Base-by-base conservation (phyloP, 495 filamentous ascomycete species). In the Corynascus novoguineensis region DNA sequence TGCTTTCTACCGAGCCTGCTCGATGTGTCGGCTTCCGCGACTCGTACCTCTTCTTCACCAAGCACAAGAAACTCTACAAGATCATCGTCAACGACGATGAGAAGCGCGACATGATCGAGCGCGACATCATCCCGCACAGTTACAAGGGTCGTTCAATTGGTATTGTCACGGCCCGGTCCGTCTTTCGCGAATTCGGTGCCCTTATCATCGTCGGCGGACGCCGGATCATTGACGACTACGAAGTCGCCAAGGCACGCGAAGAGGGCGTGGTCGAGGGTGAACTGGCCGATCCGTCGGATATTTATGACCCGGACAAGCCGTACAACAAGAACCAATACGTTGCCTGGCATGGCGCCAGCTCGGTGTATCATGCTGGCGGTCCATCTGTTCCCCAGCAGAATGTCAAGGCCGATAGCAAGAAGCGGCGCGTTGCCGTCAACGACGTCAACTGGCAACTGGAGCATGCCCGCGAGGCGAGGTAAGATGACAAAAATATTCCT, bases 131-230 rank as follows among this genome's bases (percentile, higher is more conserved):
- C 55, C 93, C 93, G 3, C 92, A 96, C 76, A 92, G 87, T 32
- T 98, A 98, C 83, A 98, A 98, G 69, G 93, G 93, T 57, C 88
- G 93, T 44, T 89, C 93, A 17, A 98, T 98, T 68, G 93, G 93
- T 71, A 90, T 98, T 25, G 93, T 97, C 45, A 97, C 93, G 12
- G 93, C 93, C 27, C 83, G 95, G 19, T 97, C 93, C 7, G 95
- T 98, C 19, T 98, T 97, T 71, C 83, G 95, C 31, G 93, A 98
- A 68, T 98, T 98, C 59, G 93, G 93, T 50, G 86, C 95, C 1
- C 82, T 87, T 51, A 98, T 98, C 65, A 82, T 98, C 49, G 89
- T 98, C 12, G 93, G 90, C 9, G 93, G 93, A 8, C 85, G 82
- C 59, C 87, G 86, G 64, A 78, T 97, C 61, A 73, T 81, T 48